Evolutionary conservation across 192 early-diverging fungal genomes (phyloP), one percentile per base, ranked within the genome.

Genomic region (Chytriomyces sp.): DNA sequence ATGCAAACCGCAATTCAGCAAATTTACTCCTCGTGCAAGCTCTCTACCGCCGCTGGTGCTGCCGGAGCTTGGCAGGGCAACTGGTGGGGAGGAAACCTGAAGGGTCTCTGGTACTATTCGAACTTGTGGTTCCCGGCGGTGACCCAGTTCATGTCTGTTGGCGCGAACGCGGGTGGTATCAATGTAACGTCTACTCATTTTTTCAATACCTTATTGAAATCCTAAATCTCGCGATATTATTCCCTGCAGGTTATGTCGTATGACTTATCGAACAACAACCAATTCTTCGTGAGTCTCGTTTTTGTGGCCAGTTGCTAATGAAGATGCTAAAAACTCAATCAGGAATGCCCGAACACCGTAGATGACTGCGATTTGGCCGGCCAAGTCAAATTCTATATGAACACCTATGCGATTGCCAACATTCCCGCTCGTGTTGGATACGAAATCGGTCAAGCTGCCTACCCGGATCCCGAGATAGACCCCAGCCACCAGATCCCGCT

Each of bases 81-180:
- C 52, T 68, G 65, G 65, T 68, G 65, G 65, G 65, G 65, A 4
- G 65, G 65, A 53, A 68, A 68, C 65, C 65, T 68, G 52, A 68
- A 68, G 52, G 54, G 54, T 53, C 52, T 56, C 1, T 68, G 65
- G 65, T 38, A 56, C 65, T 56, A 33, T 19, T 52, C 65, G 33
- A 56, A 68, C 52, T 53, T 56, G 5, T 56, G 54, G 65, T 68
- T 37, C 52, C 65, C 65, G n/a, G 65, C 52, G 6, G 65, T 56
- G 31, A 34, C 37, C 28, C 22, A n/a, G n/a, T 68, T 68, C 65
- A 53, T 68, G 65, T 30, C 54, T 5, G 37, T 28, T 22, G 65
- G 65, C 0, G 52, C 65, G 52, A 68, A 68, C 52, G 65, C 65
- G 17, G 65, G 65, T 52, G 65, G 65, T 19, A 53, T 68, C 65